These are phyloP conservation scores for Mucuna pruriens DNA, from an alignment of 306 rosid species.

Conservation along the genomic window DNA sequence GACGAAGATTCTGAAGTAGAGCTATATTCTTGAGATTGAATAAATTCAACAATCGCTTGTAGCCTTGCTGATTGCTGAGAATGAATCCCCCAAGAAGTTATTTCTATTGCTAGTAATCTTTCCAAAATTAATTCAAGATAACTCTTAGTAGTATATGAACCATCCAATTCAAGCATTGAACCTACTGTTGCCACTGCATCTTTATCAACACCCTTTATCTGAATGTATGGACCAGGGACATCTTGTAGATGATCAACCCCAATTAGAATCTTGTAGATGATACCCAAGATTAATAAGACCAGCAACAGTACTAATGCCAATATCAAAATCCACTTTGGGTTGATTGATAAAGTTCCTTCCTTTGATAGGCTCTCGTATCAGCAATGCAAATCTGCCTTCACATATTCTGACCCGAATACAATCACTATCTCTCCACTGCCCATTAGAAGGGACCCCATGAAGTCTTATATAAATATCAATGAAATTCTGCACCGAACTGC, in stretches of 20 bases:
- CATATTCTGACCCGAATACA: slow-evolving; percentile 95
- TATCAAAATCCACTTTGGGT: too few species aligned
- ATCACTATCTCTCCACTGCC: too few species aligned
- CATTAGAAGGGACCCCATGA: too few species aligned
- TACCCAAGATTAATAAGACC: too few species aligned
- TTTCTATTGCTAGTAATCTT: slow-evolving; percentile 71
- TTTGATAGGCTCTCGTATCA: slow-evolving; percentile 97
- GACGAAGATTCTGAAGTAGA: slow-evolving; percentile 88
- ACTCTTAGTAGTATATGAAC: slow-evolving; percentile 95
- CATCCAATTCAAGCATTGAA: slow-evolving; percentile 83
- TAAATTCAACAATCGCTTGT: slow-evolving; percentile 90
- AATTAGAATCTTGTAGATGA: slow-evolving; percentile 87
- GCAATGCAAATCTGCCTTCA: slow-evolving; percentile 94
- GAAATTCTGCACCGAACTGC: slow-evolving; percentile 92
- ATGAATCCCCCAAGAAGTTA: slow-evolving; percentile 79
- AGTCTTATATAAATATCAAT: too few species aligned
- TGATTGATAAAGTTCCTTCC: too few species aligned
- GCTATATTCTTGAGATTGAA: slow-evolving; percentile 90
- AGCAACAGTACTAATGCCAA: too few species aligned
- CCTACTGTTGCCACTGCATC: slow-evolving; percentile 96
- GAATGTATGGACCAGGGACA: slow-evolving; percentile 84
- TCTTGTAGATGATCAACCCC: slow-evolving; percentile 99
- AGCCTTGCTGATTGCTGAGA: slow-evolving; percentile 84
- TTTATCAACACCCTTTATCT: slow-evolving; percentile 93
- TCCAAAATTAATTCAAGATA: slow-evolving; percentile 94